A percentile compares a stretch with the other conserved stretches of the same genome.
These are phyloP conservation scores for Suillus discolor DNA, from an alignment of 768 basidiomycete species.

Conservation along the genomic window DNA sequence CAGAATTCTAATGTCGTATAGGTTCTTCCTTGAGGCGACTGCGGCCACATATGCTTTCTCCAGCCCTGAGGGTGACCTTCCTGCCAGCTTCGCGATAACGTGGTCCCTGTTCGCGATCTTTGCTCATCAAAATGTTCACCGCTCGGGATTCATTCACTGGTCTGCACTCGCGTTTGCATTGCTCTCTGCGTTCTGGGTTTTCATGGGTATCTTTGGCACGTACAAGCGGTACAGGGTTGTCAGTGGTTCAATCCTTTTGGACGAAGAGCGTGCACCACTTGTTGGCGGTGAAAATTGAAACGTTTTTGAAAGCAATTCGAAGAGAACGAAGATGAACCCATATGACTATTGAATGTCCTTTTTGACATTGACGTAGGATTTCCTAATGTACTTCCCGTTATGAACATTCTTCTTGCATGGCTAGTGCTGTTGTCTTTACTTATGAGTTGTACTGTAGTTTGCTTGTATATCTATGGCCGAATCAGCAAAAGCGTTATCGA, in stretches of 20 bases:
- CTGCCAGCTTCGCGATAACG: constrained; percentile 87
- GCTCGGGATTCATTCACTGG: constrained; percentile 86
- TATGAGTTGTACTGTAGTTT: background rate
- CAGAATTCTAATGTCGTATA: constrained; percentile 27
- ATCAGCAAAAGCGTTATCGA: background rate
- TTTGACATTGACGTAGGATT: background rate
- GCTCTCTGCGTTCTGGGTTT: constrained; percentile 80
- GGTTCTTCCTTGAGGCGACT: constrained; percentile 91
- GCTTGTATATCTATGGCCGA: background rate
- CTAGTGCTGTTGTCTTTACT: background rate
- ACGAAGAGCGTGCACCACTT: constrained; percentile 89
- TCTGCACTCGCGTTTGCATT: constrained; percentile 82
- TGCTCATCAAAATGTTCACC: constrained; percentile 56
- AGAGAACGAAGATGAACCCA: background rate
- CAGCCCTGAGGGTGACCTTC: constrained; percentile 86
- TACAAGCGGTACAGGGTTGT: constrained; percentile 41
- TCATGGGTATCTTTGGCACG: constrained; percentile 71
- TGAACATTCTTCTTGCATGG: background rate
- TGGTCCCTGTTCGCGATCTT: constrained; percentile 97
- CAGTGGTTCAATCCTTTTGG: constrained; percentile 60
- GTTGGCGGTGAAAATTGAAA: constrained; percentile 43
- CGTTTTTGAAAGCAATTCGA: background rate
- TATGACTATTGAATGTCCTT: background rate
- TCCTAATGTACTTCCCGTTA: background rate
- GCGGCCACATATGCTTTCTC: constrained; percentile 95